Base-by-base conservation (phyloP, 331 rosid genomes). In the Phaseolus coccineus region DNA sequence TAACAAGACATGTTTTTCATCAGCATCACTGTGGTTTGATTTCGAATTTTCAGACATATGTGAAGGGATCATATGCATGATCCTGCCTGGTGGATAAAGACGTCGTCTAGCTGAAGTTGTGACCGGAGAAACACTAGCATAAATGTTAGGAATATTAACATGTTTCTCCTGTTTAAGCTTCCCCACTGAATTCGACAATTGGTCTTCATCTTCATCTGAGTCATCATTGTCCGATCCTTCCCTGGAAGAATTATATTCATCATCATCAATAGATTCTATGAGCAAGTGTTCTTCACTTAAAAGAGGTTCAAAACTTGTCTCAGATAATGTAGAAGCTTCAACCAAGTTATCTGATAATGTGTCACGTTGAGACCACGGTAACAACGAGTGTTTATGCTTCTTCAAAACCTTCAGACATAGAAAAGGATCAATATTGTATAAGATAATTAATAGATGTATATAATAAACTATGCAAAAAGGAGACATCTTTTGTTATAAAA, bases 211-310 rank as follows among this genome's bases (percentile, higher is more conserved):
- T 1, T 33, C 69, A 33, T 62, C 46, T 0, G 24, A 6, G 69
- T 62, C 48, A n/a, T 64, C 70, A 64, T 64, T 0, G 5, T 64
- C 70, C n/a, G 48, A 64, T 35, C 22, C 69, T 33, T 64, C 69
- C 16, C 69, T 33, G 2, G 44, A 62, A 5, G 13, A 63, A 63
- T 63, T 16, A 63, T 16, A 3, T 31, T 30, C 31, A 30, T 64
- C 50, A 0, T 37, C 42, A 31, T 61, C 22, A 33, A 5, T 1
- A 27, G 39, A 22, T 3, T 55, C 30, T 22, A 2, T 7, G 1
- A 55, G 10, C 22, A 55, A 19, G 1, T 6, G 11, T 2, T 55
- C 30, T 8, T 28, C 22, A 28, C 9, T 13, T 7, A 58, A 58
- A 27, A 25, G 3, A 27, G 39, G 3, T 28, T 59, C 66, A 27